Conservation (phyloP, 1,284 basidiomycete genomes). For the Ganoderma resinaceum region DNA sequence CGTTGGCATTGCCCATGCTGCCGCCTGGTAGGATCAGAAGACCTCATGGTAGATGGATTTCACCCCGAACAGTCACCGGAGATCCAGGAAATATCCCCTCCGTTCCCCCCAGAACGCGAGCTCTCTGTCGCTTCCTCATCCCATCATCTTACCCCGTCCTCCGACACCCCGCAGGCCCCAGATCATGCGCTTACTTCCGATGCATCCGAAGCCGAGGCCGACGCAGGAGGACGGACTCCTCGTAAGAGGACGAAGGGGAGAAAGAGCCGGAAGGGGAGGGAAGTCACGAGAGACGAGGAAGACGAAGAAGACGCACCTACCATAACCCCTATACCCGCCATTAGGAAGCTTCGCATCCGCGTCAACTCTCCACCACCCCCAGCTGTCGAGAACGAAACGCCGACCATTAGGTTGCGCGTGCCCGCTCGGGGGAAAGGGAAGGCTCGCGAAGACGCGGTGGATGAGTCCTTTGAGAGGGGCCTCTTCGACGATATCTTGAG, state of each 20-base stretch:
- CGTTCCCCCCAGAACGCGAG: constrained; percentile 36
- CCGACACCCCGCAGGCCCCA: constrained; percentile 20
- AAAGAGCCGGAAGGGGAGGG: constrained; percentile 31
- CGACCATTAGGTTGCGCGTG: constrained; percentile 61
- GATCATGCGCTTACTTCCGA: constrained; percentile 31
- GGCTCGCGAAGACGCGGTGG: constrained; percentile 60
- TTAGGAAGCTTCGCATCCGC: constrained; percentile 50
- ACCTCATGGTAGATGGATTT: constrained; percentile 10
- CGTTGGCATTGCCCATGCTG: constrained; percentile 79
- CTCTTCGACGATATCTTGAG: constrained; percentile 86
- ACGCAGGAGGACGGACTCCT: constrained; percentile 39
- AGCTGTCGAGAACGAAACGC: constrained; percentile 32
- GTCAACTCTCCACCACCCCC: constrained; percentile 45
- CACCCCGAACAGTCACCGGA: constrained; percentile 18
- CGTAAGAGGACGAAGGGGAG: constrained; percentile 29
- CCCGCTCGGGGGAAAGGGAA: constrained; percentile 65
- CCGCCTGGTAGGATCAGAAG: constrained; percentile 41
- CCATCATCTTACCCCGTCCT: constrained; percentile 32
- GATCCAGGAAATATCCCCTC: constrained; percentile 17
- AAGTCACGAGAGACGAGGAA: constrained; percentile 22
- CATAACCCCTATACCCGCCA: constrained; percentile 39
- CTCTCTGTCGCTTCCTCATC: constrained; percentile 61
- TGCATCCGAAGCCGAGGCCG: constrained; percentile 36
- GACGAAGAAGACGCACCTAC: constrained; percentile 37
- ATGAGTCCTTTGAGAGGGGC: constrained; percentile 48